Percentiles rank a stretch among this genome's conserved stretches.
Evolutionary conservation across 257 asterid genomes (phyloP).

Genomic region (Coffea eugenioides): DNA sequence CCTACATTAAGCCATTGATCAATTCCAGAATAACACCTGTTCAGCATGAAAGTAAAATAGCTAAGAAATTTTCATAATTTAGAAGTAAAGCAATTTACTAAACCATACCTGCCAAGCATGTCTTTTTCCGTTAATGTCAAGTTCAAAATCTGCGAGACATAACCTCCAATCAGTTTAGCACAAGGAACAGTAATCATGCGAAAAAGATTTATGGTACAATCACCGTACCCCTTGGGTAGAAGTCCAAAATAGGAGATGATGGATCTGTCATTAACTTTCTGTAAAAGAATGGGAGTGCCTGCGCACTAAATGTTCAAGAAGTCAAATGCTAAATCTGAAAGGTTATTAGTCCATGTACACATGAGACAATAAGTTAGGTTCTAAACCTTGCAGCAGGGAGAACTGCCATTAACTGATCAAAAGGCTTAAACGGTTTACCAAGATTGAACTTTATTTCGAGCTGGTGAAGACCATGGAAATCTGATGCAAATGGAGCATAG

Average conservation of each 20-base stretch:
- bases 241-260: constrained; percentile 55
- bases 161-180: no score
- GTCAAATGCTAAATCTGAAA: not conserved
- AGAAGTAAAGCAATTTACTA: no score
- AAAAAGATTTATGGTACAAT: no score
- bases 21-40: no score
- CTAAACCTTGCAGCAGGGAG: constrained; percentile 93
- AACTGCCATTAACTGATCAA: constrained; percentile 95
- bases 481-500: constrained; percentile 99
- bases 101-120: no score
- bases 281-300: constrained; percentile 45
- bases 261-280: constrained; percentile 58
- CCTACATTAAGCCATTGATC: no score
- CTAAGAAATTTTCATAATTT: no score
- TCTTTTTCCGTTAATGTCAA: no score
- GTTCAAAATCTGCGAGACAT: no score
- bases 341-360: not conserved
- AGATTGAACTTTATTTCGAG: constrained; percentile 79
- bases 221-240: constrained; percentile 36
- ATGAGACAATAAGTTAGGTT: constrained; percentile 12
- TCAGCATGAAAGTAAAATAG: no score
- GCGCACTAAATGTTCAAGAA: constrained; percentile 41
- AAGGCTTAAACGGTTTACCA: constrained; percentile 92
- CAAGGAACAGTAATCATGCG: no score
- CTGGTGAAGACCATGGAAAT: constrained; percentile 70